Evolutionary conservation across 1,284 basidiomycete genomes (phyloP).

Genomic region (Xerocomus tenax): DNA sequence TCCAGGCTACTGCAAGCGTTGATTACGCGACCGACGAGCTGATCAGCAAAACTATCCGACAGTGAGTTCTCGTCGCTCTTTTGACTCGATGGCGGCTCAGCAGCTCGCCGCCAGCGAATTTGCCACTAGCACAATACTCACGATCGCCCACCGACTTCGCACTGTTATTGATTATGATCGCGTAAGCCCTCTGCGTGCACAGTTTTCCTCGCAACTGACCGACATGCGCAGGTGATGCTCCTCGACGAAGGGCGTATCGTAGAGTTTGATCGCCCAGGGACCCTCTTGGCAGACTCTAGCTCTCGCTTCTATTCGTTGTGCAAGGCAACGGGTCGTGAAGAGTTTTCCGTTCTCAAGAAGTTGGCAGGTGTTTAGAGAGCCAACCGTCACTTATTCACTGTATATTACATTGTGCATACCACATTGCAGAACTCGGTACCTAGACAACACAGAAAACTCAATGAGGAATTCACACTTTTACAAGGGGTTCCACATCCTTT

Average conservation of each 20-base stretch:
- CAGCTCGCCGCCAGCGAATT: constrained; percentile 44
- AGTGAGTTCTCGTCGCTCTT: constrained; percentile 33
- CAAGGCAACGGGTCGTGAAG: constrained; percentile 72
- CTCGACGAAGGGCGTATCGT: constrained; percentile 80
- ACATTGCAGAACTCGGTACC: background rate
- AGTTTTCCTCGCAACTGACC: constrained; percentile 3
- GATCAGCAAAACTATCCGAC: constrained; percentile 50
- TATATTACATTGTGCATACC: constrained; percentile 9
- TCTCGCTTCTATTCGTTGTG: constrained; percentile 74
- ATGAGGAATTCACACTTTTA: background rate
- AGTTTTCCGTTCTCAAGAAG: constrained; percentile 67
- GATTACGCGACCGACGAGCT: constrained; percentile 60
- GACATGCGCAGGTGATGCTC: constrained; percentile 58
- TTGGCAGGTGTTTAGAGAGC: constrained; percentile 45
- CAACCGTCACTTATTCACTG: background rate
- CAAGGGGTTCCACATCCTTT: constrained; percentile 64
- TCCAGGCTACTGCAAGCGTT: constrained; percentile 36
- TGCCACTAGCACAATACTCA: constrained; percentile 56
- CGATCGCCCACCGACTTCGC: constrained; percentile 63
- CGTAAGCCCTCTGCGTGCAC: constrained; percentile 29
- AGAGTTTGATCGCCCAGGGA: constrained; percentile 70
- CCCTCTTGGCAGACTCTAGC: constrained; percentile 54
- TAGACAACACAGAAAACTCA: background rate
- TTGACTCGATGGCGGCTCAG: background rate
- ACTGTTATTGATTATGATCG: constrained; percentile 65